Conservation (phyloP, 805 yeast genomes). For the Wickerhamiella hasegawae region DNA sequence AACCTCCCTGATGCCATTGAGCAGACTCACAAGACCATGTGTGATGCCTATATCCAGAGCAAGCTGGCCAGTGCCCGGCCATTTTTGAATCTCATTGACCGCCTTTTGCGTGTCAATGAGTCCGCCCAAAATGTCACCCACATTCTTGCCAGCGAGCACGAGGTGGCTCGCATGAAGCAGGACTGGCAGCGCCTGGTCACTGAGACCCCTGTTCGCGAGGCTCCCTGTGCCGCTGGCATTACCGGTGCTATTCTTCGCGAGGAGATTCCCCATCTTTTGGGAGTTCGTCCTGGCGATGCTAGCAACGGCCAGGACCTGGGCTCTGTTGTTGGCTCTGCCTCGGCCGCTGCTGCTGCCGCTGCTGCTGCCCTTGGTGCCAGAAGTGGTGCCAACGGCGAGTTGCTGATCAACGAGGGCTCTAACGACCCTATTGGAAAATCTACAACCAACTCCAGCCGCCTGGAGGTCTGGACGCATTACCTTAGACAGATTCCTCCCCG, state of each 20-base stretch:
- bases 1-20: slow-evolving; percentile 29
- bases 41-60: slow-evolving; percentile 33
- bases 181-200: slow-evolving; percentile 46
- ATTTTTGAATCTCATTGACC: slow-evolving; percentile 36
- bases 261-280: slow-evolving; percentile 18
- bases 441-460: slow-evolving; percentile 8
- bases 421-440: no score
- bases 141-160: slow-evolving; percentile 29
- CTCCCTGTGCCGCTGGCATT: slow-evolving; percentile 28
- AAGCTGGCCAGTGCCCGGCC: slow-evolving; percentile 38
- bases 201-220: slow-evolving; percentile 32
- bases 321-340: background rate
- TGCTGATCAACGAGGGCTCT: background rate
- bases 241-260: slow-evolving; percentile 16
- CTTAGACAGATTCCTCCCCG: slow-evolving; percentile 29
- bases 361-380: no score
- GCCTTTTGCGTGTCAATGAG: slow-evolving; percentile 39
- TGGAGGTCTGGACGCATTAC: slow-evolving; percentile 25
- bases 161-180: slow-evolving; percentile 33
- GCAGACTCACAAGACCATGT: slow-evolving; percentile 22
- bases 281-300: background rate
- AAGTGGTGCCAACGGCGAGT: no score
- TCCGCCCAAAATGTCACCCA: slow-evolving; percentile 34
- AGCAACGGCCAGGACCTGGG: background rate
- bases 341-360: background rate